Evolutionary conservation across 1,284 basidiomycete genomes (phyloP).

Genomic region (Leucoagaricus sp.): DNA sequence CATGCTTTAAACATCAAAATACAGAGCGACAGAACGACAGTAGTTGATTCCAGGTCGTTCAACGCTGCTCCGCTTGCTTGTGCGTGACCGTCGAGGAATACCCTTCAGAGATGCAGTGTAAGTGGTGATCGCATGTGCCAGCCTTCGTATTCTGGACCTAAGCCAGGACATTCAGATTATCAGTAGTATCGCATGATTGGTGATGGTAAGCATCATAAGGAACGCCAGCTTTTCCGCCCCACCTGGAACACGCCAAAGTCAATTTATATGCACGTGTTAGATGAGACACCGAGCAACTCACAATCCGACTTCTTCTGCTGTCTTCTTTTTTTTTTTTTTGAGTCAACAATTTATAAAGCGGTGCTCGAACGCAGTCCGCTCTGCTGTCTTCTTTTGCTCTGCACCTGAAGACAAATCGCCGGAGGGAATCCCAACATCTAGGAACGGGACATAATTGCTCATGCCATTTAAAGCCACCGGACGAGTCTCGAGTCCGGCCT

Average conservation of each 20-base stretch:
- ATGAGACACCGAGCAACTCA: slow-evolving; percentile 10
- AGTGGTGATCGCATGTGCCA: slow-evolving; percentile 24
- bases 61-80: no score
- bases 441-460: slow-evolving; percentile 28
- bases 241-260: slow-evolving; percentile 18
- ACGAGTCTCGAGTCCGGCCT: slow-evolving; percentile 17
- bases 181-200: slow-evolving; percentile 24
- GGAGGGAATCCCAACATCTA: slow-evolving; percentile 25
- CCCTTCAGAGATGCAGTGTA: slow-evolving; percentile 21
- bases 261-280: neutral
- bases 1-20: no score
- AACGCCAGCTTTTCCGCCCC: slow-evolving; percentile 23
- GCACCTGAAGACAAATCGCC: slow-evolving; percentile 27
- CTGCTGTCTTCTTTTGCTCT: slow-evolving; percentile 22
- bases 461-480: slow-evolving; percentile 24
- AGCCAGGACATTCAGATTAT: slow-evolving; percentile 23
- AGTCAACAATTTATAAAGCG: no score
- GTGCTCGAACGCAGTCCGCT: slow-evolving; percentile 13
- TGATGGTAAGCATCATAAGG: slow-evolving; percentile 28
- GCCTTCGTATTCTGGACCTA: slow-evolving; percentile 25
- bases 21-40: no score
- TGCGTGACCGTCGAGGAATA: slow-evolving; percentile 18
- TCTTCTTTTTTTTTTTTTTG: slow-evolving; percentile 24
- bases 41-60: no score
- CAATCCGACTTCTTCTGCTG: slow-evolving; percentile 17